Base-by-base conservation (phyloP, 768 basidiomycete species). In the Tulasnella sp. region DNA sequence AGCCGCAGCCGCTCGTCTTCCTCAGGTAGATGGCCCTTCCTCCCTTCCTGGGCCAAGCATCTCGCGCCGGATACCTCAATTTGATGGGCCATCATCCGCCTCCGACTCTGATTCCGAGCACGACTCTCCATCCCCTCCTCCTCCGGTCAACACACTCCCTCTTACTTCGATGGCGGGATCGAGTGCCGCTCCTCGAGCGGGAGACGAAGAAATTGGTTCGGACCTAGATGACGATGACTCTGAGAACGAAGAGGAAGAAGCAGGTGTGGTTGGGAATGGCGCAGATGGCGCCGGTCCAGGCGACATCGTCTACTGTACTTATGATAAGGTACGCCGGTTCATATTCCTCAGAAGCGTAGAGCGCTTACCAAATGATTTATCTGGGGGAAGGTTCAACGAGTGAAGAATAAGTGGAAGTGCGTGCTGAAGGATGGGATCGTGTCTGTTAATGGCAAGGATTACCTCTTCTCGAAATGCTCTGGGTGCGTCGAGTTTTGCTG, bases 381-480 rank as follows among this genome's bases (percentile, higher is more conserved):
- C n/a, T n/a, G n/a, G n/a, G n/a, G n/a, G n/a, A n/a, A 98, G 93
- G 94, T 98, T 34, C 92, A 93, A 45, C 80, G 96, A n/a, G 94
- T 98, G 24, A 99, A 98, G 74, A 98, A 96, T 75, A 99, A 98
- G 75, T 99, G 96, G 96, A 99, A 98, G 76, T 93, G 92, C 61
- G 83, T 90, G 22, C 78, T 99, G 53, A 96, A 96, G 72, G 96
- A 98, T 64, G 96, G 96, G 2, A 91, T 98, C 84, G 88, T 97
- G 63, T 89, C 92, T 65, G 81, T 96, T 65, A 96, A 96, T 64
- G 94, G 94, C 29, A 91, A 88, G 67, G 96, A 99, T 67, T 99
- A 98, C 73, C 79, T 99, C 15, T 99, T 99, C 68, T 81, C 88
- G 54, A 94, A 96, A 71, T 98, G 94, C 73, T 92, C 83, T 4